Conservation (phyloP, 129 eudicot species). For the Apium graveolens region DNA sequence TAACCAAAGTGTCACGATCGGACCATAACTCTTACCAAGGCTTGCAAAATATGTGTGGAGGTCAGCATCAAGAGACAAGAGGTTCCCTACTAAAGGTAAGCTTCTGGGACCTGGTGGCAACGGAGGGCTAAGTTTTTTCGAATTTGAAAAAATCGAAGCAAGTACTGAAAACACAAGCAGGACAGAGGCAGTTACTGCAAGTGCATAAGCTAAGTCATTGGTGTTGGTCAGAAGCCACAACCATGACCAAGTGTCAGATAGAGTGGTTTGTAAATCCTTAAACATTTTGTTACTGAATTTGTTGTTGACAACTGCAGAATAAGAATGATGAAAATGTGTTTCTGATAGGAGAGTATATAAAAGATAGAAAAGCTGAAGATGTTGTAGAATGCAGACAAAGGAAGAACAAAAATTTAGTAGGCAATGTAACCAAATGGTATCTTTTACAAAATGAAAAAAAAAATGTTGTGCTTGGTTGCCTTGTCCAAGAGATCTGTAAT, state of each 20-base stretch:
- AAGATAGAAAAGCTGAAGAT: not conserved
- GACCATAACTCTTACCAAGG: conserved; percentile 39
- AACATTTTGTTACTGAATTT: conserved; percentile 1
- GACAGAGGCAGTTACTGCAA: conserved; percentile 1
- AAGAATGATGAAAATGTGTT: not conserved
- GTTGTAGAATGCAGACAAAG: not conserved
- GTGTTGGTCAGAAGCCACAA: conserved; percentile 8
- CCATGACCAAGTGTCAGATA: conserved; percentile 17
- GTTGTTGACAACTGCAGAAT: not conserved
- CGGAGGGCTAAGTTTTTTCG: conserved; percentile 11
- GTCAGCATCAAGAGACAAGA: conserved; percentile 50
- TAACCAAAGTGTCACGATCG: conserved; percentile 44
- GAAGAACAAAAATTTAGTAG: not conserved
- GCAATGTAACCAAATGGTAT: not conserved
- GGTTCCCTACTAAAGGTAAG: conserved; percentile 51
- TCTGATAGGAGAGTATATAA: not conserved
- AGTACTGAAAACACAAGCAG: conserved; percentile 11
- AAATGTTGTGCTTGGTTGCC: not conserved
- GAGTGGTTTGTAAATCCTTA: not conserved
- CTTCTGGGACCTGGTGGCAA: conserved; percentile 47
- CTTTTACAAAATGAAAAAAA: not conserved
- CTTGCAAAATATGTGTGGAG: conserved; percentile 43
- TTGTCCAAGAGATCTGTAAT: not conserved
- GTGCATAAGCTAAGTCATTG: not conserved
- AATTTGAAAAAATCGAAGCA: conserved; percentile 5